Evolutionary conservation across 345 rosid species (phyloP).

Genomic region (Salix suchowensis): DNA sequence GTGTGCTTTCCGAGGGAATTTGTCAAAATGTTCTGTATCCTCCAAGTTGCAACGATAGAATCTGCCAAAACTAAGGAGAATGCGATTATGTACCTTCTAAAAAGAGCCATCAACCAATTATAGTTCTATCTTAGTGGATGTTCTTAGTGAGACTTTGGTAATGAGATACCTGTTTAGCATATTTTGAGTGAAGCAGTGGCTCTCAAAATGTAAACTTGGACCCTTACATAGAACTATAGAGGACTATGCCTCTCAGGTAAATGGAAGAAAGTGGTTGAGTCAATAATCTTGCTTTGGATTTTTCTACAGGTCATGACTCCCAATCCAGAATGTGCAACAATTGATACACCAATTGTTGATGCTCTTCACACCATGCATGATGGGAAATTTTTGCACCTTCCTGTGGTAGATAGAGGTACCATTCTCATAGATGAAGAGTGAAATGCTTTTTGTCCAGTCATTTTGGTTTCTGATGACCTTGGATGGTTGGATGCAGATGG

Average conservation of each 20-base stretch:
- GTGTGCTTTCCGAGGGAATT: background rate
- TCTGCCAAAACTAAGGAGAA: background rate
- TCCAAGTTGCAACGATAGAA: background rate
- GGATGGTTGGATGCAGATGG: conserved; percentile 58
- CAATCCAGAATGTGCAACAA: conserved; percentile 85
- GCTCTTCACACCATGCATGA: conserved; percentile 95
- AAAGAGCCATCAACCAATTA: background rate
- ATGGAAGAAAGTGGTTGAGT: background rate
- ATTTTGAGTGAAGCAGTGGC: background rate
- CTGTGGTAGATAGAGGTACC: conserved; percentile 78
- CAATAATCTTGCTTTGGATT: conserved; percentile 6
- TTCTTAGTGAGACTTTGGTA: too few species aligned
- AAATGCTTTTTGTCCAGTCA: background rate
- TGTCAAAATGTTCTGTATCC: background rate
- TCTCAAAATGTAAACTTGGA: background rate
- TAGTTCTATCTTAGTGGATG: background rate
- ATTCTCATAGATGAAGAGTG: conserved; percentile 5
- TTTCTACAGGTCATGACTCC: conserved; percentile 84
- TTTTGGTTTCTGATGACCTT: conserved; percentile 9
- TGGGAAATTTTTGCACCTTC: conserved; percentile 97
- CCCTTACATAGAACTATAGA: background rate
- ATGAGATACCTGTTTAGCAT: background rate
- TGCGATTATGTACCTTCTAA: background rate
- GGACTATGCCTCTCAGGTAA: background rate
- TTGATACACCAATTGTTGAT: conserved; percentile 90